Evolutionary conservation across 2,329 filamentous ascomycete genomes (phyloP).

Genomic region (Fusarium pilosicola): DNA sequence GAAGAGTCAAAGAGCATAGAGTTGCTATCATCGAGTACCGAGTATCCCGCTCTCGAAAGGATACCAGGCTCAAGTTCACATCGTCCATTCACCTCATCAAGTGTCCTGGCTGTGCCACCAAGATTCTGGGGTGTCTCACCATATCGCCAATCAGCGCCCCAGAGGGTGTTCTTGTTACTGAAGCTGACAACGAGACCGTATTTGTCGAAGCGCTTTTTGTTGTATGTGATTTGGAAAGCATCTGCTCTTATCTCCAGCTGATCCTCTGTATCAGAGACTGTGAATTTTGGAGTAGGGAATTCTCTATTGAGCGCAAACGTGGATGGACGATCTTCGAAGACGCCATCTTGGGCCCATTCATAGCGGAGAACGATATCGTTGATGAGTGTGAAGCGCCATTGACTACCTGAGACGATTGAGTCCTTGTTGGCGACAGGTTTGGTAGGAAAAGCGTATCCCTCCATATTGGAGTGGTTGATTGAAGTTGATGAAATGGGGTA

Average conservation of each 20-base stretch:
- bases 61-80: slow-evolving; percentile 61
- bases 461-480: slow-evolving; percentile 18
- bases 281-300: slow-evolving; percentile 57
- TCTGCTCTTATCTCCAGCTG: slow-evolving; percentile 65
- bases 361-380: slow-evolving; percentile 66
- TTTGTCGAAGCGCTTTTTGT: slow-evolving; percentile 64
- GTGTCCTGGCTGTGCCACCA: slow-evolving; percentile 62
- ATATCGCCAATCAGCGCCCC: slow-evolving; percentile 57
- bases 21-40: slow-evolving; percentile 63
- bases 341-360: slow-evolving; percentile 68
- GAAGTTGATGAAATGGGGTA: background rate
- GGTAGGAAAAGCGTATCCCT: slow-evolving; percentile 30
- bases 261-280: slow-evolving; percentile 56
- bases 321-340: slow-evolving; percentile 71
- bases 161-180: slow-evolving; percentile 53
- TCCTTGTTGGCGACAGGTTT: slow-evolving; percentile 32
- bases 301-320: slow-evolving; percentile 67
- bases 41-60: slow-evolving; percentile 60
- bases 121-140: slow-evolving; percentile 55
- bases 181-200: slow-evolving; percentile 59
- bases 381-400: slow-evolving; percentile 70
- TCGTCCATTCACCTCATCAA: slow-evolving; percentile 64
- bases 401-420: slow-evolving; percentile 30
- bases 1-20: slow-evolving; percentile 66
- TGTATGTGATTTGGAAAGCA: slow-evolving; percentile 65